phyloP scores from a whole-genome alignment of 176 grass and related monocot genomes.

The Urochloa ruziziensis region DNA sequence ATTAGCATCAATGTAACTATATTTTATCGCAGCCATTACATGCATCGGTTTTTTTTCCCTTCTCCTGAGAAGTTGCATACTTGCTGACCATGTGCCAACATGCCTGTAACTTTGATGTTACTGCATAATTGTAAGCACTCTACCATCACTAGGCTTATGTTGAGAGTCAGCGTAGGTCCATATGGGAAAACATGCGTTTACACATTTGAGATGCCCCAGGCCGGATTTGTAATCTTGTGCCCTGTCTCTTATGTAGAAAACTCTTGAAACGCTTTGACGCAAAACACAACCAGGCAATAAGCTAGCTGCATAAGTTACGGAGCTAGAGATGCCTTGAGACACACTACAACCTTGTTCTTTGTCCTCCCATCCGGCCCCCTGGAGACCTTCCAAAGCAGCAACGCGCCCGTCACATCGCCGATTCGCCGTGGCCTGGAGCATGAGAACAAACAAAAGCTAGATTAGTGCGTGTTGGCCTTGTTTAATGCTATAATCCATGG shows the following conservation, averaged over 20 bases:
- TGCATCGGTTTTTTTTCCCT: too few relatives aligned
- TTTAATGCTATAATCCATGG: slow-evolving; percentile 28
- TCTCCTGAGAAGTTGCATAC: background rate
- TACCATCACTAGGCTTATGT: background rate
- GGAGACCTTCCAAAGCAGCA: slow-evolving; percentile 22
- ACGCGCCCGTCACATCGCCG: slow-evolving; percentile 21
- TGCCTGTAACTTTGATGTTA: background rate
- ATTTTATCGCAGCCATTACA: too few relatives aligned
- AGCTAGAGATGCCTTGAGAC: slow-evolving; percentile 47
- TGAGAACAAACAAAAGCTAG: slow-evolving; percentile 39
- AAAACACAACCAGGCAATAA: background rate
- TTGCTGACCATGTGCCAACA: background rate
- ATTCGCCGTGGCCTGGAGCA: slow-evolving; percentile 18
- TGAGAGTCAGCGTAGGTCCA: slow-evolving; percentile 28
- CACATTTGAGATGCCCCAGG: background rate
- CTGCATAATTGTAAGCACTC: background rate
- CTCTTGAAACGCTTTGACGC: background rate
- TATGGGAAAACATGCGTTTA: background rate
- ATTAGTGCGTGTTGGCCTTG: slow-evolving; percentile 14
- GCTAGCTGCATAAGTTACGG: slow-evolving; percentile 33
- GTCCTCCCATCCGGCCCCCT: background rate
- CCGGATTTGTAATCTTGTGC: slow-evolving; percentile 26
- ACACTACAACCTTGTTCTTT: slow-evolving; percentile 52
- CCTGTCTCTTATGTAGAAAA: slow-evolving; percentile 36
- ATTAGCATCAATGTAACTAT: background rate